Evolutionary conservation across 768 basidiomycete species (phyloP).

Genomic region (Austroboletus eburneus): DNA sequence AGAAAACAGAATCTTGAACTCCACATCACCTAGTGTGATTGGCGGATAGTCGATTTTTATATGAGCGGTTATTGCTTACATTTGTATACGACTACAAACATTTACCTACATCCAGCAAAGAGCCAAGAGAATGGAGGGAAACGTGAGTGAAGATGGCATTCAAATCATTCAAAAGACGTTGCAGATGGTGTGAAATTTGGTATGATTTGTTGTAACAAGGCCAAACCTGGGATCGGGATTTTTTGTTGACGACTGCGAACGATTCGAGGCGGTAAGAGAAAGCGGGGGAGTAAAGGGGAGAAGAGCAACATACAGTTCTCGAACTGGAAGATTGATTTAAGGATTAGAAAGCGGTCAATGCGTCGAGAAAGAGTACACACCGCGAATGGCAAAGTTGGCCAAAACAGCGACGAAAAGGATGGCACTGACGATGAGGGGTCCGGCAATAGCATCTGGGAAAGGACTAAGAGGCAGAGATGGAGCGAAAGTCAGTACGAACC

Average conservation of each 20-base stretch:
- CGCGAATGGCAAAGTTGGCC: conserved; percentile 83
- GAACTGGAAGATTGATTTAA: conserved; percentile 38
- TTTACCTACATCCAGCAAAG: too few species aligned
- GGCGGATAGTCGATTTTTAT: too few species aligned
- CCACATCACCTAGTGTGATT: too few species aligned
- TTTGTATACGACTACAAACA: too few species aligned
- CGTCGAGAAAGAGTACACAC: conserved; percentile 40
- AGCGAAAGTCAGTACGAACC: conserved; percentile 45
- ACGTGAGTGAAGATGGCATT: background rate
- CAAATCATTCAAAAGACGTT: background rate
- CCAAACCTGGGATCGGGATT: conserved; percentile 28
- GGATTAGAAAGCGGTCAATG: conserved; percentile 3
- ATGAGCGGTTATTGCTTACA: too few species aligned
- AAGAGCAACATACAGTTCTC: conserved; percentile 48
- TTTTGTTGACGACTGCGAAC: conserved; percentile 23
- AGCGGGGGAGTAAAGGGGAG: background rate
- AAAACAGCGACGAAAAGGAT: conserved; percentile 85
- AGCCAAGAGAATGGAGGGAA: background rate
- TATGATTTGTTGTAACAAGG: conserved; percentile 19
- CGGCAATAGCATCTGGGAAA: conserved; percentile 66
- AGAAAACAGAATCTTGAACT: too few species aligned
- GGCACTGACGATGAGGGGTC: conserved; percentile 78
- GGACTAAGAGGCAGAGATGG: background rate
- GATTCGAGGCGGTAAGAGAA: background rate
- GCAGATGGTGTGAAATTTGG: conserved; percentile 18